Conservation (phyloP, 257 asterid genomes). For the Jasminum sambac region DNA sequence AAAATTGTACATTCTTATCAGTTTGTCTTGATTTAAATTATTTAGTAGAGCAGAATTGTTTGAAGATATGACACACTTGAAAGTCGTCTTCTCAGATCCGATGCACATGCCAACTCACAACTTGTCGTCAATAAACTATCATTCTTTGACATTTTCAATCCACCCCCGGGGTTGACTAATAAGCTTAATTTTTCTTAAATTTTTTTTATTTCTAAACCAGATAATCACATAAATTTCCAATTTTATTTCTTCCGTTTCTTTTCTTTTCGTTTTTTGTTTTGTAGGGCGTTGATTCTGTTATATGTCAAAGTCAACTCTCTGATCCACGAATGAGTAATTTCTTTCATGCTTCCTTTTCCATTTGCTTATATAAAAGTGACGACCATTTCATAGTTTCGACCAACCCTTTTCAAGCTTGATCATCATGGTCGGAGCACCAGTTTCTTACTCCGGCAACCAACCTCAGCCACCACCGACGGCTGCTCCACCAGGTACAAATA, state of each 20-base stretch:
- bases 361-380: conserved; percentile 5
- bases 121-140: conserved; percentile 22
- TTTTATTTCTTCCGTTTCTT: background rate
- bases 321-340: background rate
- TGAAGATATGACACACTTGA: background rate
- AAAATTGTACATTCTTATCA: no score
- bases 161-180: conserved; percentile 19
- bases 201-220: background rate
- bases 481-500: background rate
- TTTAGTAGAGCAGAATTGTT: background rate
- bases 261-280: background rate
- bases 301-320: conserved; percentile 33
- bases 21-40: no score
- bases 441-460: conserved; percentile 46
- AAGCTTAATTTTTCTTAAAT: background rate
- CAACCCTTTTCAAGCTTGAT: background rate
- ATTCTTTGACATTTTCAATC: conserved; percentile 23
- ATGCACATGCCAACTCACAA: conserved; percentile 36
- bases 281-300: background rate
- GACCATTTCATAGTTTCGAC: conserved; percentile 12
- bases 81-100: conserved; percentile 20
- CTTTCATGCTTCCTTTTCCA: conserved; percentile 29
- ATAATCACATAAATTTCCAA: background rate
- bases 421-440: conserved; percentile 57
- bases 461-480: conserved; percentile 27